These are phyloP conservation scores for Dipteronia dyeriana DNA, from an alignment of 345 rosid genomes.

Conservation along the genomic window DNA sequence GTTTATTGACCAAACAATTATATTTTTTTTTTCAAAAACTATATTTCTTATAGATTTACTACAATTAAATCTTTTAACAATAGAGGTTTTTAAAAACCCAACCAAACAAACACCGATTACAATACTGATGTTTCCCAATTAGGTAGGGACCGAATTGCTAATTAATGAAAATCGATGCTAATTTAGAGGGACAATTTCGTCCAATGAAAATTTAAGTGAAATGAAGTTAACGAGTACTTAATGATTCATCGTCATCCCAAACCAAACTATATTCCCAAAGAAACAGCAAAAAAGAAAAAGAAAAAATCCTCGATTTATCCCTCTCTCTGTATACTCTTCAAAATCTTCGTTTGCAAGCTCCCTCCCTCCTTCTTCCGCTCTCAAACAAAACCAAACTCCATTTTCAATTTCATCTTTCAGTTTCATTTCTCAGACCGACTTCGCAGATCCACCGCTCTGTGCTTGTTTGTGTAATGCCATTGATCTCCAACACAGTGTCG, in stretches of 20 bases:
- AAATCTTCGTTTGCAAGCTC: slow-evolving; percentile 51
- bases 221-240: background rate
- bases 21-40: too few relatives aligned
- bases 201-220: background rate
- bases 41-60: too few relatives aligned
- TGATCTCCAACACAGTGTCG: slow-evolving; percentile 41
- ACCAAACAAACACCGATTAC: too few relatives aligned
- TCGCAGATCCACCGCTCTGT: slow-evolving; percentile 26
- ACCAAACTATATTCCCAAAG: background rate
- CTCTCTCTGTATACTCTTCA: slow-evolving; percentile 18
- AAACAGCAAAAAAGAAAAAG: background rate
- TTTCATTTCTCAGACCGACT: slow-evolving; percentile 22
- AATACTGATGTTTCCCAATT: too few relatives aligned
- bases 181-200: slow-evolving; percentile 17
- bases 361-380: slow-evolving; percentile 8
- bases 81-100: too few relatives aligned
- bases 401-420: slow-evolving; percentile 4
- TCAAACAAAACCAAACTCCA: slow-evolving; percentile 10
- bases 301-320: slow-evolving; percentile 10
- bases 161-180: too few relatives aligned
- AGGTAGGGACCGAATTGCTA: too few relatives aligned
- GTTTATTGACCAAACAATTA: too few relatives aligned
- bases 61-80: too few relatives aligned
- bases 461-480: slow-evolving; percentile 34
- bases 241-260: slow-evolving; percentile 8